Evolutionary conservation across 306 rosid species (phyloP).

Genomic region (Prunus salicina): DNA sequence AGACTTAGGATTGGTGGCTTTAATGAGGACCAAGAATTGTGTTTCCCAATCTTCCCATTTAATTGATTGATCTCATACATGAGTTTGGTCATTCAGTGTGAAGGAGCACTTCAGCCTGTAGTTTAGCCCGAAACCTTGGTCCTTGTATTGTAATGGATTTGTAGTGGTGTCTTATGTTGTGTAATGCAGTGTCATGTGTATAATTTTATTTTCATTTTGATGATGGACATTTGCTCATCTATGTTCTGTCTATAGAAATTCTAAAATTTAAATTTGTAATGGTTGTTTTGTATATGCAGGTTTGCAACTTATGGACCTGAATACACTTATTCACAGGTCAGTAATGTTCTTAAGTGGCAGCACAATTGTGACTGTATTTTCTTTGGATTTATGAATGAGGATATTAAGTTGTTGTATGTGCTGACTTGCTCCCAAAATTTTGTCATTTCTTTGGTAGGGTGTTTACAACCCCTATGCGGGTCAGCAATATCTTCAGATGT

Average conservation of each 20-base stretch:
- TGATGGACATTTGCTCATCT: conserved; percentile 25
- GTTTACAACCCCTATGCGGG: conserved; percentile 66
- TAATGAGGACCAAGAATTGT: conserved; percentile 20
- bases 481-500: conserved; percentile 83
- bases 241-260: conserved; percentile 37
- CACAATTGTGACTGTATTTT: not conserved
- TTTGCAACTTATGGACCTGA: conserved; percentile 91
- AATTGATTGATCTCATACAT: conserved; percentile 16
- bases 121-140: conserved; percentile 20
- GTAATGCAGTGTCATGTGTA: conserved; percentile 16
- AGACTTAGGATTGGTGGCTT: conserved; percentile 27
- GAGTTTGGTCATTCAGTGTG: conserved; percentile 17
- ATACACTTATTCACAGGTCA: conserved; percentile 73
- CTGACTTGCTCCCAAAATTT: conserved; percentile 27
- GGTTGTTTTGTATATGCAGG: conserved; percentile 58
- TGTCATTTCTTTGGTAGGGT: conserved; percentile 40
- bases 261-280: conserved; percentile 32
- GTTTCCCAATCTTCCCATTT: conserved; percentile 5
- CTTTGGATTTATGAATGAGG: conserved; percentile 13
- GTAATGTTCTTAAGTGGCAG: not conserved
- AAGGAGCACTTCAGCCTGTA: conserved; percentile 2
- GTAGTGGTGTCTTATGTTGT: conserved; percentile 5
- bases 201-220: conserved; percentile 35
- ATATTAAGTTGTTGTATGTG: conserved; percentile 10
- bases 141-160: conserved; percentile 15